Percentiles rank a stretch among this genome's conserved stretches.
Evolutionary conservation across 768 basidiomycete genomes (phyloP).

Genomic region (Mycena capillaripes): DNA sequence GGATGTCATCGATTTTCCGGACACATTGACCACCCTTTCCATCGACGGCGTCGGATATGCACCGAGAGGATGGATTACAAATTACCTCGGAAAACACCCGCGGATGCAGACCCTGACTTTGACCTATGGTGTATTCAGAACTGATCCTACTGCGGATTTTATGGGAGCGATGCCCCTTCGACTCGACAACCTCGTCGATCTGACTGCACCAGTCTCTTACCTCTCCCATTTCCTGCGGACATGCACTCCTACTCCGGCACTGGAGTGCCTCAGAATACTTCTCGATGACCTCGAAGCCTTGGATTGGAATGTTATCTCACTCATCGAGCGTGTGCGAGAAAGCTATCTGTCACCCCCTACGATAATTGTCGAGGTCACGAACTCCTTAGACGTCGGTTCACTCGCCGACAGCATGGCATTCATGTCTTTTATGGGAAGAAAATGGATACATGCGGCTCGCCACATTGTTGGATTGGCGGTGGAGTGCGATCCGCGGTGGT

Average conservation of each 20-base stretch:
- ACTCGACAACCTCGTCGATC: background rate
- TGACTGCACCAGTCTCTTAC: background rate
- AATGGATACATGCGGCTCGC: conserved; percentile 16
- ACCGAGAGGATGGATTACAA: background rate
- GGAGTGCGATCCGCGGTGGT: background rate
- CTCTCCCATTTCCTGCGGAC: background rate
- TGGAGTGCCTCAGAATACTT: background rate
- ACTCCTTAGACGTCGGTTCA: background rate
- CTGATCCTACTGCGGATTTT: background rate
- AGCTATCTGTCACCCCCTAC: background rate
- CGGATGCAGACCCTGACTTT: background rate
- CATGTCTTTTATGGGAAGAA: background rate
- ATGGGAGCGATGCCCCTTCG: background rate
- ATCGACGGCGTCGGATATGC: background rate
- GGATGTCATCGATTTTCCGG: background rate
- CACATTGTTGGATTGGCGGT: background rate
- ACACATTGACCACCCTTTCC: background rate
- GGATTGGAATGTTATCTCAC: conserved; percentile 1
- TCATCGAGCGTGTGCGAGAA: conserved; percentile 11
- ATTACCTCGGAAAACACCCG: background rate
- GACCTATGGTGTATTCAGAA: background rate
- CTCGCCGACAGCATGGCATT: background rate
- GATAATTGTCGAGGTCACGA: background rate
- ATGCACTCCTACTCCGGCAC: background rate
- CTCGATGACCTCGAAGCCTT: background rate